These are phyloP conservation scores for Calophaca sinica DNA, from an alignment of 306 rosid species.

Conservation along the genomic window DNA sequence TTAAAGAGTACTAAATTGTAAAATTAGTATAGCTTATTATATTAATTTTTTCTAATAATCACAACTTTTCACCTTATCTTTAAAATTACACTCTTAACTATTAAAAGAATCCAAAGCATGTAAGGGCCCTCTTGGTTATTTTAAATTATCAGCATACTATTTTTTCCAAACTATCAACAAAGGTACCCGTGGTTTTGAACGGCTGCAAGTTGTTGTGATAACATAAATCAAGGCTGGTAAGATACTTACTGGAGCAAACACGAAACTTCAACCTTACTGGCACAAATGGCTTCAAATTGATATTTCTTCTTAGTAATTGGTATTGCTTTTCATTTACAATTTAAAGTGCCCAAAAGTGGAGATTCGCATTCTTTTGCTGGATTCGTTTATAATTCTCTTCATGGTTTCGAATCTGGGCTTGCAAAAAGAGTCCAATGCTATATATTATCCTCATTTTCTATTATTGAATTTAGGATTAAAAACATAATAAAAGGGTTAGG, in stretches of 20 bases:
- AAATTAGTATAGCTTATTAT: background rate
- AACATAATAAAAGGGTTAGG: background rate
- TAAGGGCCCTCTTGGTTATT: background rate
- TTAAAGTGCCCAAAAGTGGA: background rate
- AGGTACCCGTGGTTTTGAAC: constrained; percentile 12
- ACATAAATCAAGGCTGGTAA: constrained; percentile 37
- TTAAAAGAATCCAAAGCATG: constrained; percentile 6
- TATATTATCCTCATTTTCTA: background rate
- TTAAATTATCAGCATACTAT: constrained; percentile 7
- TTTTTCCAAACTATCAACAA: constrained; percentile 13
- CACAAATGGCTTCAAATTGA: constrained; percentile 10
- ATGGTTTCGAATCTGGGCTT: background rate
- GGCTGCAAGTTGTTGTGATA: background rate
- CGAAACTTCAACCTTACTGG: constrained; percentile 16
- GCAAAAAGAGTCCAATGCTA: background rate
- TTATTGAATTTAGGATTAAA: no score
- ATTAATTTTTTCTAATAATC: background rate
- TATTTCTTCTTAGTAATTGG: background rate
- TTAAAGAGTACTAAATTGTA: background rate
- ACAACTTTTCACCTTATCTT: constrained; percentile 3
- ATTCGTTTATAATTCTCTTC: background rate
- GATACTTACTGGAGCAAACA: constrained; percentile 40
- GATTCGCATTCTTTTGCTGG: constrained; percentile 36
- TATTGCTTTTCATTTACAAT: background rate
- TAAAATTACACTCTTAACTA: background rate